Evolutionary conservation across 345 rosid genomes (phyloP).

Genomic region (Trapa bicornis): DNA sequence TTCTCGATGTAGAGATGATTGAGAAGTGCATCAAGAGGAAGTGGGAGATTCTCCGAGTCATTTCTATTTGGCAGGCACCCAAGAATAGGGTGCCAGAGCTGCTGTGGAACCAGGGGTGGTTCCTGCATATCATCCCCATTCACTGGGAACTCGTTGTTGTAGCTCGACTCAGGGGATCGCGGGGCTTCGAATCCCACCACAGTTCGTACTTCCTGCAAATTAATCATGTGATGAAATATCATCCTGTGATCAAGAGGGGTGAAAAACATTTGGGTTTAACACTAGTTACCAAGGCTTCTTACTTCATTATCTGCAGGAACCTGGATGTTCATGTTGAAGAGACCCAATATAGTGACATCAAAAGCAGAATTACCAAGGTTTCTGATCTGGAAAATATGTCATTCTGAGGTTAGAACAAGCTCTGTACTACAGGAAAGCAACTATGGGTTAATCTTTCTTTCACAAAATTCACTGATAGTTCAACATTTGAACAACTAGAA

Average conservation of each 20-base stretch:
- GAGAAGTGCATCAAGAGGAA: slow-evolving; percentile 53
- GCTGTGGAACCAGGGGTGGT: slow-evolving; percentile 76
- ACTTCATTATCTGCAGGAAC: not conserved
- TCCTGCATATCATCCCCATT: slow-evolving; percentile 75
- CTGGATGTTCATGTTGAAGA: not conserved
- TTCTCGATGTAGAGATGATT: slow-evolving; percentile 96
- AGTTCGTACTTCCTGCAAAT: slow-evolving; percentile 57
- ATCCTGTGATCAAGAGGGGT: not conserved
- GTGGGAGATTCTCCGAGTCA: slow-evolving; percentile 29
- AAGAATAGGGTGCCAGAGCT: slow-evolving; percentile 55
- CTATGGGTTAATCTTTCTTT: not conserved
- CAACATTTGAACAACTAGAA: not conserved
- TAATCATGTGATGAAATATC: not conserved
- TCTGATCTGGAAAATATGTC: not conserved
- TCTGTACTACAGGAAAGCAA: not conserved
- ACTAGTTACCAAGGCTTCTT: not conserved
- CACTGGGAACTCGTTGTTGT: slow-evolving; percentile 49
- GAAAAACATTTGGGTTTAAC: not conserved
- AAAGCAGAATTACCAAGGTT: not conserved
- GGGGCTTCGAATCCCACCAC: slow-evolving; percentile 90
- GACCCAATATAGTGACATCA: not conserved
- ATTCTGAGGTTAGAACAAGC: not conserved
- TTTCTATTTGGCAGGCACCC: slow-evolving; percentile 40
- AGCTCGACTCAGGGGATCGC: slow-evolving; percentile 81
- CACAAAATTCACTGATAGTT: not conserved